phyloP scores from a whole-genome alignment of 2,329 filamentous ascomycete species.

The Talaromyces sp. region DNA sequence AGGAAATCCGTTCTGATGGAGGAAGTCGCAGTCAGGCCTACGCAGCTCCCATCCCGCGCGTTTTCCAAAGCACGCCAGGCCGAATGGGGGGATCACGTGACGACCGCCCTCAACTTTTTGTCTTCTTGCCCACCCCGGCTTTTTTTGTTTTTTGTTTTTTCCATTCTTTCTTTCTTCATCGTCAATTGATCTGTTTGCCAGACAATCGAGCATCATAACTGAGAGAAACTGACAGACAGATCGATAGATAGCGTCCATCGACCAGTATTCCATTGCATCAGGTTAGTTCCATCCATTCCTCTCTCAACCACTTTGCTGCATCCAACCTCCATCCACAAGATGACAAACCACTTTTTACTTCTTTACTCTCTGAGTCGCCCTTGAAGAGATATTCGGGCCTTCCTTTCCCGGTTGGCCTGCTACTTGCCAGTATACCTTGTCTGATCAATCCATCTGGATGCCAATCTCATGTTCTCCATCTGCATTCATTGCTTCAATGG shows the following conservation, averaged over 20 bases:
- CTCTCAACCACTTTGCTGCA: not conserved
- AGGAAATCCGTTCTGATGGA: conserved; percentile 2
- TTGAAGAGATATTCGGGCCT: conserved; percentile 60
- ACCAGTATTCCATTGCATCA: not conserved
- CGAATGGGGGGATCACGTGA: conserved; percentile 16
- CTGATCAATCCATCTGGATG: conserved; percentile 44
- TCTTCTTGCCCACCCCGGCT: conserved; percentile 16
- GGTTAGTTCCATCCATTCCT: conserved; percentile 17
- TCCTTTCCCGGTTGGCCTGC: conserved; percentile 60
- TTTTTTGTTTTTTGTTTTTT: conserved; percentile 15
- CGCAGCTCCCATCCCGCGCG: conserved; percentile 11
- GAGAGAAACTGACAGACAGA: too few relatives aligned
- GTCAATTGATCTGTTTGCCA: not conserved
- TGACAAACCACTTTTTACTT: conserved; percentile 56
- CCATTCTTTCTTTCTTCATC: not conserved
- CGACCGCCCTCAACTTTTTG: conserved; percentile 16
- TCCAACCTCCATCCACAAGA: conserved; percentile 40
- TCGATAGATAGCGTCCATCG: too few relatives aligned
- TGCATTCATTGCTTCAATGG: not conserved
- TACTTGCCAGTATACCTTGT: conserved; percentile 69
- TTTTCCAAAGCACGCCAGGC: conserved; percentile 16
- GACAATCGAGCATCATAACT: too few relatives aligned
- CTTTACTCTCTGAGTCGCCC: conserved; percentile 64
- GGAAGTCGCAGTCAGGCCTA: conserved; percentile 3
- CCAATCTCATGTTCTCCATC: not conserved